These are phyloP conservation scores for Venturia nashicola DNA, from an alignment of 2,329 filamentous ascomycete species.

Conservation along the genomic window DNA sequence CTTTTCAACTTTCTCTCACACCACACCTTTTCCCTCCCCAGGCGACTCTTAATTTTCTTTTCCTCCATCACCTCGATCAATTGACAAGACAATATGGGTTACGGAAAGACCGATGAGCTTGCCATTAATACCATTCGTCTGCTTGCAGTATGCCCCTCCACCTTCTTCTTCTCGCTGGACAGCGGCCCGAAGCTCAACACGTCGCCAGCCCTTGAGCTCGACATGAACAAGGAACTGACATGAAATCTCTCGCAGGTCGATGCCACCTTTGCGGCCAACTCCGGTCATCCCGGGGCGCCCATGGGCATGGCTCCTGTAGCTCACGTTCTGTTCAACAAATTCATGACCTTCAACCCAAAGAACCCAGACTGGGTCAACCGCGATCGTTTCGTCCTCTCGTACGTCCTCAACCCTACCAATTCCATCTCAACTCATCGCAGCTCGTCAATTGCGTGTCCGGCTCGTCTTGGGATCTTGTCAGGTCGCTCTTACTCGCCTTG, in stretches of 20 bases:
- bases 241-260: conserved; percentile 55
- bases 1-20: neutral
- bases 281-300: conserved; percentile 94
- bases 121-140: conserved; percentile 97
- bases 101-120: conserved; percentile 74
- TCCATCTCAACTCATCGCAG: neutral
- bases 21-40: neutral
- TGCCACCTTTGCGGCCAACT: conserved; percentile 93
- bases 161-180: conserved; percentile 5
- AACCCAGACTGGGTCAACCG: conserved; percentile 95
- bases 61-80: neutral
- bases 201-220: neutral
- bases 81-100: conserved; percentile 34
- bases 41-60: neutral
- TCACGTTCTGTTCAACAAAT: conserved; percentile 97
- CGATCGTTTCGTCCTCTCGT: conserved; percentile 98
- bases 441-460: neutral
- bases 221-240: neutral
- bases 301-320: conserved; percentile 94
- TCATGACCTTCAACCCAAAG: conserved; percentile 99
- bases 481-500: neutral
- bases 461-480: neutral
- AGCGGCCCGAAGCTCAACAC: neutral
- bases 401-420: conserved; percentile 35
- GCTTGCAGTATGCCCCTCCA: conserved; percentile 63